Percentiles rank a stretch among this genome's conserved stretches.
phyloP scores from a whole-genome alignment of 257 asterid species.

The Nicotiana knightiana region DNA sequence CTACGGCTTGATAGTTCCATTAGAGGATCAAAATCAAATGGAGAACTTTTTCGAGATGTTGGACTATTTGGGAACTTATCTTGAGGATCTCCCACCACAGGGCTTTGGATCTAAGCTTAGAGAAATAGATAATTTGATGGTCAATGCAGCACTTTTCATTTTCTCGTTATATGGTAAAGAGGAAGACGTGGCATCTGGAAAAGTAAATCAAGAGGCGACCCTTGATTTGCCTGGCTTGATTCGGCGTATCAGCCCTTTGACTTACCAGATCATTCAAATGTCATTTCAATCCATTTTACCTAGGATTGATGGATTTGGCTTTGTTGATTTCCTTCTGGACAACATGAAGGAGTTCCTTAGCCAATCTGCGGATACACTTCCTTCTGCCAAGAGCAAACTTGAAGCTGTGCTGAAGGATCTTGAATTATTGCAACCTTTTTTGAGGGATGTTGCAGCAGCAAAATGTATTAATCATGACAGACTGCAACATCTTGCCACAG shows the following conservation, averaged over 20 bases:
- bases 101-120: neutral
- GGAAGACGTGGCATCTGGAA: neutral
- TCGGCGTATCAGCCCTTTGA: neutral
- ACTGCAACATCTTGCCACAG: neutral
- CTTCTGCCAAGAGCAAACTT: neutral
- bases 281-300: neutral
- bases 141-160: neutral
- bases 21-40: neutral
- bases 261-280: neutral
- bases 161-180: neutral
- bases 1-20: neutral
- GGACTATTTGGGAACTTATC: neutral
- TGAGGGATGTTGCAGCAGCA: neutral
- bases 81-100: neutral
- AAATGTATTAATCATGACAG: neutral
- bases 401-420: neutral
- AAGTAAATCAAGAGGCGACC: neutral
- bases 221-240: neutral
- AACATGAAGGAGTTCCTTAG: neutral
- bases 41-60: neutral
- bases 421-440: neutral
- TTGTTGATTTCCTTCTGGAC: neutral
- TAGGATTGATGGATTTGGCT: neutral
- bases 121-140: neutral
- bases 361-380: neutral